Percentiles rank a stretch among this genome's conserved stretches.
phyloP scores from a whole-genome alignment of 2,329 filamentous ascomycete genomes.

The Pyrenophora seminiperda region DNA sequence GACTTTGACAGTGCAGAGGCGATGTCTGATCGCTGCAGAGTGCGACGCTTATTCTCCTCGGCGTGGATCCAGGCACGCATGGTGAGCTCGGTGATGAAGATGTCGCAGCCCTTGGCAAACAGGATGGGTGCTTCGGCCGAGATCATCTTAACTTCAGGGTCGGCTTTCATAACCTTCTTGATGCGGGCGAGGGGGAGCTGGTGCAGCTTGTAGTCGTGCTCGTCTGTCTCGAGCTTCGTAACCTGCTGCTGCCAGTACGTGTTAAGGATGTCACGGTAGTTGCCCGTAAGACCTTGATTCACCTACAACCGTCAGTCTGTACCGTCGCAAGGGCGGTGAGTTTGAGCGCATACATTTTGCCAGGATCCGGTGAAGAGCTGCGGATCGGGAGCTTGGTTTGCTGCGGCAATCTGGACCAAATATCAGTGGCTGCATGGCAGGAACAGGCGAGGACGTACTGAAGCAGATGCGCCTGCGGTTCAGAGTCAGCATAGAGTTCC shows the following conservation, averaged over 20 bases:
- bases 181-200: conserved; percentile 96
- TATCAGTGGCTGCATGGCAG: conserved; percentile 33
- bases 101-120: conserved; percentile 97
- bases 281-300: conserved; percentile 89
- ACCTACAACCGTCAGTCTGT: conserved; percentile 63
- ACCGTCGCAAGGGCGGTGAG: not conserved
- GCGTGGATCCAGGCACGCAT: conserved; percentile 99
- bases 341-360: conserved; percentile 73
- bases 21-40: conserved; percentile 93
- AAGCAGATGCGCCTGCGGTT: conserved; percentile 66
- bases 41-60: conserved; percentile 97
- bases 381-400: conserved; percentile 84
- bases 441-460: conserved; percentile 57
- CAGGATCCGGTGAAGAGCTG: conserved; percentile 93
- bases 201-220: conserved; percentile 98
- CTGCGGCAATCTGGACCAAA: conserved; percentile 73
- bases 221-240: conserved; percentile 90
- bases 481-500: conserved; percentile 25
- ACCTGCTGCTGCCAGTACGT: conserved; percentile 99
- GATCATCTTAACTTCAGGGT: conserved; percentile 99
- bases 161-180: conserved; percentile 99
- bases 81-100: conserved; percentile 97
- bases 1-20: conserved; percentile 94
- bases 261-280: conserved; percentile 95
- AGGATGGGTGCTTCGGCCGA: conserved; percentile 96